These are phyloP conservation scores for Annulohypoxylon truncatum DNA, from an alignment of 2,329 filamentous ascomycete species.

Conservation along the genomic window DNA sequence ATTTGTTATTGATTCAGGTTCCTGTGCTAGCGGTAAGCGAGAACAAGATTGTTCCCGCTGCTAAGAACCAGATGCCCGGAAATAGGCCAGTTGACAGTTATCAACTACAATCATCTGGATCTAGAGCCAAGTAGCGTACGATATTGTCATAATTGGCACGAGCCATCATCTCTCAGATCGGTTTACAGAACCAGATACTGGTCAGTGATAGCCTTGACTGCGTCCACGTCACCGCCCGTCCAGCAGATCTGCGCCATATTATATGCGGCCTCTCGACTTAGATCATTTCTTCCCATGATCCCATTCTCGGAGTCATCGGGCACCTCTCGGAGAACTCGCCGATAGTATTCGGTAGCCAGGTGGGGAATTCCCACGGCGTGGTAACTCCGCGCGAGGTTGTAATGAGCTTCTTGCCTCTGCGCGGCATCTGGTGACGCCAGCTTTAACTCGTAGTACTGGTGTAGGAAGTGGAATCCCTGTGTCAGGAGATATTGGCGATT, in stretches of 20 bases:
- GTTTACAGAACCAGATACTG: conserved; percentile 43
- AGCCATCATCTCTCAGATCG: background rate
- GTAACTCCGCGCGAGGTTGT: conserved; percentile 81
- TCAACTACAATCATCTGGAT: background rate
- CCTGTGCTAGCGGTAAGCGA: background rate
- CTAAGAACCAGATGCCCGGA: background rate
- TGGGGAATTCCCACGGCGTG: conserved; percentile 79
- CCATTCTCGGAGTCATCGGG: conserved; percentile 32
- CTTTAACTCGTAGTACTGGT: conserved; percentile 75
- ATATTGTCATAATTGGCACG: background rate
- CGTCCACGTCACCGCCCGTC: conserved; percentile 45
- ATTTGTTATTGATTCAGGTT: background rate
- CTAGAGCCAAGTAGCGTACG: background rate
- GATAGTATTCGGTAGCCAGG: conserved; percentile 79
- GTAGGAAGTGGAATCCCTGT: conserved; percentile 85
- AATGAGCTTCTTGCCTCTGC: conserved; percentile 79
- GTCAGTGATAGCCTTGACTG: conserved; percentile 41
- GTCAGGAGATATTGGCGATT: conserved; percentile 90
- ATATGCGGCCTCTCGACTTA: conserved; percentile 48
- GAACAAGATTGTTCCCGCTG: background rate
- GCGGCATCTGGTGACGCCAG: conserved; percentile 51
- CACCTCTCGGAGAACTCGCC: conserved; percentile 57
- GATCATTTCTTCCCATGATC: conserved; percentile 43
- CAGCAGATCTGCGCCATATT: conserved; percentile 49
- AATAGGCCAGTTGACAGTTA: background rate